Evolutionary conservation across 257 asterid species (phyloP).

Genomic region (Verbascum thapsus): DNA sequence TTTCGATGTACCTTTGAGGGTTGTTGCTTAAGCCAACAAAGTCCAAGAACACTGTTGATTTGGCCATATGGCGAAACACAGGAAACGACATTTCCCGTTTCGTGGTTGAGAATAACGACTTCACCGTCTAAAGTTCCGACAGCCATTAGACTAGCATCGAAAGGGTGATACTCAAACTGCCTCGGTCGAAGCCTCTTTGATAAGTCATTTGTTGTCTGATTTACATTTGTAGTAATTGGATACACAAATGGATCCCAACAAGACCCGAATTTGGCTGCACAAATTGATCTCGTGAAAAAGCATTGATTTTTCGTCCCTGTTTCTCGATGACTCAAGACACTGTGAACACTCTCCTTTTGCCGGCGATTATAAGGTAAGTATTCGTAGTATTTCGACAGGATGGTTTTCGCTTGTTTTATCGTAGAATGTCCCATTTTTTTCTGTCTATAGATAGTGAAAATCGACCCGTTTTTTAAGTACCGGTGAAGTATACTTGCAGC

Average conservation of each 20-base stretch:
- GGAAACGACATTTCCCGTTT: slow-evolving; percentile 48
- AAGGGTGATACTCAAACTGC: slow-evolving; percentile 88
- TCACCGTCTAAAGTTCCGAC: slow-evolving; percentile 90
- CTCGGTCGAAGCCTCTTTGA: slow-evolving; percentile 62
- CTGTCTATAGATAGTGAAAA: slow-evolving; percentile 35
- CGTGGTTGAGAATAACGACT: slow-evolving; percentile 70
- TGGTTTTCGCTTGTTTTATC: slow-evolving; percentile 31
- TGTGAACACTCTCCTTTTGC: slow-evolving; percentile 52
- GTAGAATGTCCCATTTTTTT: slow-evolving; percentile 34
- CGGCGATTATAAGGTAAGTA: slow-evolving; percentile 66
- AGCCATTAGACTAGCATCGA: slow-evolving; percentile 75
- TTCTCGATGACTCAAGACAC: slow-evolving; percentile 57
- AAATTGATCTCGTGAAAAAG: slow-evolving; percentile 64
- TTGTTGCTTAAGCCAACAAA: slow-evolving; percentile 76
- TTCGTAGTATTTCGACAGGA: slow-evolving; percentile 64
- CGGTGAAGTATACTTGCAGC: slow-evolving; percentile 40
- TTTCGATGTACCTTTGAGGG: slow-evolving; percentile 64
- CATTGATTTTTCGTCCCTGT: slow-evolving; percentile 52
- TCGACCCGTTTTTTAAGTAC: slow-evolving; percentile 31
- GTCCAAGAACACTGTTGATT: slow-evolving; percentile 58
- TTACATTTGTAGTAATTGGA: slow-evolving; percentile 41
- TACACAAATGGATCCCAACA: slow-evolving; percentile 41
- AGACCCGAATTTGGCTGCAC: slow-evolving; percentile 64
- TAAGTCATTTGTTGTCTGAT: slow-evolving; percentile 25
- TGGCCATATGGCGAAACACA: slow-evolving; percentile 42